These are phyloP conservation scores for Litchi chinensis DNA, from an alignment of 345 rosid species.

Conservation along the genomic window DNA sequence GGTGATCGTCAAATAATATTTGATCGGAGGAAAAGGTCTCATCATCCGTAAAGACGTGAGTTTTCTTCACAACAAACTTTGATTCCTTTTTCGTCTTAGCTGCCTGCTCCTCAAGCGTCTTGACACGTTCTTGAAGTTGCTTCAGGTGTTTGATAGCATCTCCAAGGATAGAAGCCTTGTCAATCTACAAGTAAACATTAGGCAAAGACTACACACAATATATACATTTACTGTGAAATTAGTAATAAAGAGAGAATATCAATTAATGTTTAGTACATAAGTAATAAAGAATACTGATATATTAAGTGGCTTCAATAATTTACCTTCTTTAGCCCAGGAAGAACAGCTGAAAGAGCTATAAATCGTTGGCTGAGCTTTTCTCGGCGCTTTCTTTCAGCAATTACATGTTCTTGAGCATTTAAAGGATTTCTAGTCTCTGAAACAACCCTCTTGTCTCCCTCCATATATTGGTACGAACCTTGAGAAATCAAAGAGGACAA, in stretches of 20 bases:
- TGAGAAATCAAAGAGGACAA: conserved; percentile 15
- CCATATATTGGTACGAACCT: background rate
- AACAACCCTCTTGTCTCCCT: conserved; percentile 19
- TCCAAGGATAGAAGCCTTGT: conserved; percentile 68
- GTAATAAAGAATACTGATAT: no score
- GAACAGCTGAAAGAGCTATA: conserved; percentile 67
- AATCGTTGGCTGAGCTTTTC: conserved; percentile 69
- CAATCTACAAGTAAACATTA: conserved; percentile 43
- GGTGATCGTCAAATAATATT: conserved; percentile 25
- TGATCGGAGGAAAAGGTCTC: conserved; percentile 34
- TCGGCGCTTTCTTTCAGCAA: conserved; percentile 82
- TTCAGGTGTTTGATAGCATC: conserved; percentile 63
- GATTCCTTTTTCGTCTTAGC: conserved; percentile 52
- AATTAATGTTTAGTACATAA: background rate
- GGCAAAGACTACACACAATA: background rate
- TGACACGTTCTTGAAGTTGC: conserved; percentile 67
- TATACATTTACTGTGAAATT: no score
- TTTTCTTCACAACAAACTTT: conserved; percentile 49
- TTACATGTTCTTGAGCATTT: conserved; percentile 67
- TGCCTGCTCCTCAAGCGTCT: conserved; percentile 53
- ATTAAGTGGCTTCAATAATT: background rate
- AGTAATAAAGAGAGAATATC: no score
- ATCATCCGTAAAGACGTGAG: conserved; percentile 39
- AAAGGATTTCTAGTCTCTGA: conserved; percentile 40
- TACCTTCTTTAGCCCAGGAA: conserved; percentile 84